phyloP scores from a whole-genome alignment of 2,329 filamentous ascomycete species.

The Diaporthe aspalathi region DNA sequence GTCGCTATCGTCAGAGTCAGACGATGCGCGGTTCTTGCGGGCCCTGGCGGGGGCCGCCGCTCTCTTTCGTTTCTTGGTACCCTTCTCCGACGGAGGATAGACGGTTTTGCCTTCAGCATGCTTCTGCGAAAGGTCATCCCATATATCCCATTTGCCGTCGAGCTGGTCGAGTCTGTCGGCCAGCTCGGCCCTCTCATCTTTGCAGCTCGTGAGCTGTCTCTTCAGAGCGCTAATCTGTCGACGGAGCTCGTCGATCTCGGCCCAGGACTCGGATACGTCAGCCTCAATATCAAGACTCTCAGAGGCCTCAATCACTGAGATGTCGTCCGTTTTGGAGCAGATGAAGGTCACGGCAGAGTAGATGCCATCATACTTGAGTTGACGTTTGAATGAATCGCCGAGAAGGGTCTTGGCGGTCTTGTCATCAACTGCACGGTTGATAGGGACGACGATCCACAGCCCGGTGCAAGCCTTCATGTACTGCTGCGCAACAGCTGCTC shows the following conservation, averaged over 20 bases:
- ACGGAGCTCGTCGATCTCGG: background rate
- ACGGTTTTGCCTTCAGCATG: background rate
- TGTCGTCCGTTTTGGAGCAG: slow-evolving; percentile 5
- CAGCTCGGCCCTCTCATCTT: slow-evolving; percentile 1
- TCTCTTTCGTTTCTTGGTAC: slow-evolving; percentile 1
- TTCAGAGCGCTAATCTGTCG: background rate
- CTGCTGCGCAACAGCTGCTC: slow-evolving; percentile 7
- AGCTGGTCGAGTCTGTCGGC: slow-evolving; percentile 2
- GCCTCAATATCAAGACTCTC: background rate
- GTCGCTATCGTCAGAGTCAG: background rate
- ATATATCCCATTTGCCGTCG: background rate
- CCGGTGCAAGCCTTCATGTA: slow-evolving; percentile 4
- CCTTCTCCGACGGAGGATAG: background rate
- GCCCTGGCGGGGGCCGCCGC: background rate
- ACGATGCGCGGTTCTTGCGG: background rate
- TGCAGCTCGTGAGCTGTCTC: background rate
- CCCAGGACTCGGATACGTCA: background rate
- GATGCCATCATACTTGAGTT: slow-evolving; percentile 10
- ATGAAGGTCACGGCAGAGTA: slow-evolving; percentile 11
- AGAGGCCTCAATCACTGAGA: background rate
- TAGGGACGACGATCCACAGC: background rate
- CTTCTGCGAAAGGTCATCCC: slow-evolving; percentile 1
- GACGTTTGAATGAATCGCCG: background rate
- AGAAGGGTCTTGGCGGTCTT: slow-evolving; percentile 10
- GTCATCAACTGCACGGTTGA: slow-evolving; percentile 18